Evolutionary conservation across 139 green algal genomes (phyloP).

Genomic region (Tetradesmus lagerheimii): DNA sequence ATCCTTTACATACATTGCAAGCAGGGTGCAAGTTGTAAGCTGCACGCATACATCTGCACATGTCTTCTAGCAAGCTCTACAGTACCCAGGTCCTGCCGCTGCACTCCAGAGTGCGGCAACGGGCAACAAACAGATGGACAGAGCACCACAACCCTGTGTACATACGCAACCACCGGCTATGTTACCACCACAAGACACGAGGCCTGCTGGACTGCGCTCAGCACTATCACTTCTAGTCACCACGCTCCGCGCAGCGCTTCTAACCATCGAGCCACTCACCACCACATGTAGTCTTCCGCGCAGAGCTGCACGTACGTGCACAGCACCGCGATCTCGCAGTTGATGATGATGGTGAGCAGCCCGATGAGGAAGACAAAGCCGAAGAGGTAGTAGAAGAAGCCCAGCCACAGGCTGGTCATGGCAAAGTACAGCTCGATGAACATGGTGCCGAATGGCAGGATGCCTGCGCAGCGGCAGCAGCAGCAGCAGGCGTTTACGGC

Average conservation of each 20-base stretch:
- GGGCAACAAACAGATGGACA: too few relatives aligned
- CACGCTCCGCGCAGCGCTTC: too few relatives aligned
- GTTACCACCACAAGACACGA: too few relatives aligned
- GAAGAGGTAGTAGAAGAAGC: constrained; percentile 98
- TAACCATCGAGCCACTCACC: constrained; percentile 64
- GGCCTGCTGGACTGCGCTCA: too few relatives aligned
- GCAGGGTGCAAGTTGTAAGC: too few relatives aligned
- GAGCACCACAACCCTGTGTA: too few relatives aligned
- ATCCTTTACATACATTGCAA: too few relatives aligned
- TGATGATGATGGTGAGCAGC: constrained; percentile 89
- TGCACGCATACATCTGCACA: not conserved
- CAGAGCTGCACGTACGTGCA: constrained; percentile 94
- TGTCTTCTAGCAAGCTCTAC: not conserved
- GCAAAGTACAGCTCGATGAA: constrained; percentile 99
- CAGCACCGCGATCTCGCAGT: constrained; percentile 85
- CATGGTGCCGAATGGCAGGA: constrained; percentile 96
- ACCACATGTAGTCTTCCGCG: constrained; percentile 95
- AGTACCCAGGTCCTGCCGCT: not conserved
- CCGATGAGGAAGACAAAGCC: constrained; percentile 91
- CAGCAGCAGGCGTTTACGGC: not conserved
- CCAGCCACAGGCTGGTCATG: constrained; percentile 95
- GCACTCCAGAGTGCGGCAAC: too few relatives aligned
- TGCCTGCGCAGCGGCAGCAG: constrained; percentile 70
- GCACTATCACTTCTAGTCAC: not conserved
- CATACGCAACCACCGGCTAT: too few relatives aligned